Evolutionary conservation across 306 rosid species (phyloP).

Genomic region (Vicia faba): DNA sequence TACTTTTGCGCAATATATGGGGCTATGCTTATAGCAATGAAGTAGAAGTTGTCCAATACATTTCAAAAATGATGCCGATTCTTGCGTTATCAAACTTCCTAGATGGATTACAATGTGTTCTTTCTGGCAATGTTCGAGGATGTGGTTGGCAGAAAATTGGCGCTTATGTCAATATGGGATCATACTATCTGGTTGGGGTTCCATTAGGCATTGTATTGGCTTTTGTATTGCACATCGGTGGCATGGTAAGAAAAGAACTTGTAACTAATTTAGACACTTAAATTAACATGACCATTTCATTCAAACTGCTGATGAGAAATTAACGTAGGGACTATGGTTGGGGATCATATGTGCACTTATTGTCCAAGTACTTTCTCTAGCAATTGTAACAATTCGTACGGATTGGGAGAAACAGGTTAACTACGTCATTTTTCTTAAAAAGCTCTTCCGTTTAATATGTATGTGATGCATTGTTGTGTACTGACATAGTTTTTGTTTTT

Average conservation of each 20-base stretch:
- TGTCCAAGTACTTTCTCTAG: slow-evolving; percentile 58
- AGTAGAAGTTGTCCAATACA: slow-evolving; percentile 55
- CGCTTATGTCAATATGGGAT: slow-evolving; percentile 71
- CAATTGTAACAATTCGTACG: slow-evolving; percentile 54
- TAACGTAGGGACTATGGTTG: slow-evolving; percentile 70
- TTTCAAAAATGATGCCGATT: slow-evolving; percentile 62
- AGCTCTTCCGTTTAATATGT: not conserved
- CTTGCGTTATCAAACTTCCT: slow-evolving; percentile 34
- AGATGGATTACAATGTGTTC: slow-evolving; percentile 72
- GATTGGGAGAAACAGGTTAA: slow-evolving; percentile 73
- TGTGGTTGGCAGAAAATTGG: slow-evolving; percentile 94
- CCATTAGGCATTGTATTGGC: slow-evolving; percentile 60
- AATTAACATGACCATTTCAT: not conserved
- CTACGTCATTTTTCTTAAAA: not conserved
- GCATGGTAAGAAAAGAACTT: slow-evolving; percentile 48
- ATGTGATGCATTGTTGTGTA: not conserved
- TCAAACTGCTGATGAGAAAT: not conserved
- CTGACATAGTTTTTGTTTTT: slow-evolving; percentile 13
- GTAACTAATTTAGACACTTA: not conserved
- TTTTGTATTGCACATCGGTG: slow-evolving; percentile 62
- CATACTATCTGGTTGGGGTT: slow-evolving; percentile 73
- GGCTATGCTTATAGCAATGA: slow-evolving; percentile 52
- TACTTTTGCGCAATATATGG: not conserved
- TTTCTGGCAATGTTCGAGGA: slow-evolving; percentile 75
- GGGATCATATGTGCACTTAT: slow-evolving; percentile 70